phyloP scores from a whole-genome alignment of 495 filamentous ascomycete species.

The Penicillium antarcticum region DNA sequence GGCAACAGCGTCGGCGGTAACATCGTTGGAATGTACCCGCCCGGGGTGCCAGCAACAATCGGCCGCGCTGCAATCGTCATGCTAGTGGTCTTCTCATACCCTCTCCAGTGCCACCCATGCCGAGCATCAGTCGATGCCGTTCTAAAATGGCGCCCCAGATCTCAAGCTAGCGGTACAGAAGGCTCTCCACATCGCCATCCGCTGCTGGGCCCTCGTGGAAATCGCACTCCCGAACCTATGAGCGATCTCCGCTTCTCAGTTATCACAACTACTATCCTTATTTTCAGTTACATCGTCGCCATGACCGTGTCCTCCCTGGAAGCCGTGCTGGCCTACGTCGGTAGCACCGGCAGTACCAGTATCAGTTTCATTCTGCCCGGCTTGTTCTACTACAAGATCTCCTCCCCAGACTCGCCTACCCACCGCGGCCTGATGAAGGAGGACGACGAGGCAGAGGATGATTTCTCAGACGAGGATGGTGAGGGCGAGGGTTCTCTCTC shows the following conservation, averaged over 20 bases:
- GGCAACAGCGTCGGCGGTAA: conserved; percentile 84
- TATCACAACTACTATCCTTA: conserved; percentile 80
- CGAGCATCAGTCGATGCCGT: conserved; percentile 90
- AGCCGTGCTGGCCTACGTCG: conserved; percentile 90
- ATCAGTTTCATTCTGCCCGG: conserved; percentile 97
- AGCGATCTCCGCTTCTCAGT: conserved; percentile 84
- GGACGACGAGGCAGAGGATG: conserved; percentile 65
- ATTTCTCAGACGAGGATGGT: conserved; percentile 40
- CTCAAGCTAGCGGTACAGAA: conserved; percentile 33
- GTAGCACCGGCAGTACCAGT: conserved; percentile 86
- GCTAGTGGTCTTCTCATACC: conserved; percentile 95
- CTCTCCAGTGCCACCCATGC: conserved; percentile 92
- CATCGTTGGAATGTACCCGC: conserved; percentile 87
- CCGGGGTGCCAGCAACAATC: conserved; percentile 81
- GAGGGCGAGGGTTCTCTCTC: conserved; percentile 35
- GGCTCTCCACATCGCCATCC: conserved; percentile 45
- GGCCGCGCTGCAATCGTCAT: conserved; percentile 93
- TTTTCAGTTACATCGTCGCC: conserved; percentile 80
- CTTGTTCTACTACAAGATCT: conserved; percentile 97
- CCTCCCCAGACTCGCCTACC: conserved; percentile 73
- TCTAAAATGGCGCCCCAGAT: conserved; percentile 78
- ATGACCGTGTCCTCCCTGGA: conserved; percentile 89
- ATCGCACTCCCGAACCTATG: conserved; percentile 55
- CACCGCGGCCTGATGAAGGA: conserved; percentile 85
- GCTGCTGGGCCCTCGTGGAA: conserved; percentile 33